Base-by-base conservation (phyloP, 2,329 filamentous ascomycete genomes). In the Claviceps maximensis region DNA sequence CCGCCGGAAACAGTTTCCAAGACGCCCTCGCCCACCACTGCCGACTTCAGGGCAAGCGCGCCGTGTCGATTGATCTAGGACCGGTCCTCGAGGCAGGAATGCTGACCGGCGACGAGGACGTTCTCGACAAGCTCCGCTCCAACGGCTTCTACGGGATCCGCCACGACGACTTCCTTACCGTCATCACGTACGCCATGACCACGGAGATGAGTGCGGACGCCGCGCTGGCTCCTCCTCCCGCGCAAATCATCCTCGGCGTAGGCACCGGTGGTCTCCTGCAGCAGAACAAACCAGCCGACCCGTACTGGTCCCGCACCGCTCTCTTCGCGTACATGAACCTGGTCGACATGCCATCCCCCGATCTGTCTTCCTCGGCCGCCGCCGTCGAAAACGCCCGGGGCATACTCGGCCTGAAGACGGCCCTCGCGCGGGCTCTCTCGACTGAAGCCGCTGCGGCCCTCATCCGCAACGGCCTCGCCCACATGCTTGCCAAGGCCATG, bases 111-210 rank as follows among this genome's bases (percentile, higher is more conserved):
- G 71, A 78, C 56, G 71, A 73, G 17, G 61, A 61, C 2, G 71
- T 72, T 1, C 66, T 79, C 12, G 68, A 74, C 54, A 71, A 69
- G 48, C 70, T 80, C 49, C 71, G 73, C 19, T 70, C 71, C 4
- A 72, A 68, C 47, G 77, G 77, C 1, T 80, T 80, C 63, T 74
- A 78, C 58, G 76, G 75, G 38, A 76, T 78, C 31, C 69, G 75
- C 2, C 69, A 77, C 42, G 59, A 69, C 4, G 74, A 79, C 58
- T 75, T 76, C 50, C 64, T 76, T n/a, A 67, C 65, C 8, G 60
- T 78, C 17, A 53, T 79, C 8, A 67, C 69, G 29, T 68, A 71
- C 19, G 74, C 76, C 50, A 71, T 80, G 56, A 68, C 66, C 0
- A 65, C 61, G 31, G 66, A 68, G 36, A 61, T 62, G 23, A 55